Evolutionary conservation across 2,329 filamentous ascomycete genomes (phyloP).

Genomic region (Zasmidium angulare): DNA sequence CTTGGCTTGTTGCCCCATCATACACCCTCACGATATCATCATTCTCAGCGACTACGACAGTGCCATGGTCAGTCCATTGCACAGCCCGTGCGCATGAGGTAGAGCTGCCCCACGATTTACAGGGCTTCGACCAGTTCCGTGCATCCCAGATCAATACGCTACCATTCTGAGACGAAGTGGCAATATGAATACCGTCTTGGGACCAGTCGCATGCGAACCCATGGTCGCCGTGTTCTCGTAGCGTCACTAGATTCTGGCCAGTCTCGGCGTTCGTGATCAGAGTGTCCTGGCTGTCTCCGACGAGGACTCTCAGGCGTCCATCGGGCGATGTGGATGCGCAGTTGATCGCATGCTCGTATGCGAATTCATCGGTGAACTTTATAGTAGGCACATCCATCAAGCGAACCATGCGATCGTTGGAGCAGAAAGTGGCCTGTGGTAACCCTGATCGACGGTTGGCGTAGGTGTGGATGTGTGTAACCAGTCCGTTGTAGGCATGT

Average conservation of each 20-base stretch:
- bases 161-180: constrained; percentile 75
- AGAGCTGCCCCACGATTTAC: constrained; percentile 59
- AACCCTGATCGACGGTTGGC: constrained; percentile 46
- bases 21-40: constrained; percentile 68
- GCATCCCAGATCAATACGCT: constrained; percentile 75
- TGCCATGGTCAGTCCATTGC: constrained; percentile 69
- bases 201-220: constrained; percentile 80
- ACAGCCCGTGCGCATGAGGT: constrained; percentile 69
- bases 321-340: constrained; percentile 72
- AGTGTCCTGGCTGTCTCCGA: constrained; percentile 67
- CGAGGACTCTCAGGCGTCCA: constrained; percentile 67
- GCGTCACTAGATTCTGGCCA: constrained; percentile 56
- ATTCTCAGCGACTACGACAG: constrained; percentile 72
- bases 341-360: constrained; percentile 66
- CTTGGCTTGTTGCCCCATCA: constrained; percentile 51
- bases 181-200: constrained; percentile 71
- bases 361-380: constrained; percentile 55
- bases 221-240: constrained; percentile 61
- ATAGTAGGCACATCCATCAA: constrained; percentile 58
- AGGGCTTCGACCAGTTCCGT: constrained; percentile 62
- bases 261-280: constrained; percentile 67
- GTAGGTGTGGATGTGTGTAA: constrained; percentile 59
- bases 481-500: constrained; percentile 53
- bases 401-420: constrained; percentile 57
- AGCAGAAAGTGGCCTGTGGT: constrained; percentile 56